These are phyloP conservation scores for Phaffia rhodozyma DNA, from an alignment of 1,284 basidiomycete genomes.

Conservation along the genomic window DNA sequence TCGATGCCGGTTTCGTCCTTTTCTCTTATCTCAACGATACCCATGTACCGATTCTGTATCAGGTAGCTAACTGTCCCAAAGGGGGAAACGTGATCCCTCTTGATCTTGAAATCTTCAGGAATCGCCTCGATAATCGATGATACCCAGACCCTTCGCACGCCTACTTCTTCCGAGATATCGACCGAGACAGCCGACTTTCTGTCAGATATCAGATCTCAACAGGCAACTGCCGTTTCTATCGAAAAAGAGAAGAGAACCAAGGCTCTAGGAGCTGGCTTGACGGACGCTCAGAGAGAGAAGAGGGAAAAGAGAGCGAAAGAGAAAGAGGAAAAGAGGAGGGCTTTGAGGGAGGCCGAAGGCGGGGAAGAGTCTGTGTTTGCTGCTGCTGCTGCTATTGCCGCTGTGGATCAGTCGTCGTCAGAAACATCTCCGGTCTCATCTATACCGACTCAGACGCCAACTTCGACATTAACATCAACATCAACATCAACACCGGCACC, in stretches of 20 bases:
- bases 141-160: too few relatives aligned
- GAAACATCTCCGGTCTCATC: slow-evolving; percentile 4
- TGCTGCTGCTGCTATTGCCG: neutral
- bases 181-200: neutral
- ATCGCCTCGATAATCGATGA: too few relatives aligned
- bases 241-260: slow-evolving; percentile 38
- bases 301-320: slow-evolving; percentile 39
- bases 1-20: slow-evolving; percentile 52
- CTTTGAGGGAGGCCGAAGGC: slow-evolving; percentile 18
- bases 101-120: neutral
- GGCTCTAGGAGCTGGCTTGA: slow-evolving; percentile 34
- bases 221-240: slow-evolving; percentile 20
- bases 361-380: slow-evolving; percentile 24
- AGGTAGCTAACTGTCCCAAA: neutral
- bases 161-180: neutral
- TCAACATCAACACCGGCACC: slow-evolving; percentile 14
- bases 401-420: neutral
- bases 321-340: slow-evolving; percentile 39
- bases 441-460: neutral
- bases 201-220: slow-evolving; percentile 10
- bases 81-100: neutral
- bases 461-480: neutral
- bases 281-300: slow-evolving; percentile 41
- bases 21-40: neutral
- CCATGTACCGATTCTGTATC: neutral